Conservation (phyloP, 2,329 filamentous ascomycete species). For the Aspergillus sp. region DNA sequence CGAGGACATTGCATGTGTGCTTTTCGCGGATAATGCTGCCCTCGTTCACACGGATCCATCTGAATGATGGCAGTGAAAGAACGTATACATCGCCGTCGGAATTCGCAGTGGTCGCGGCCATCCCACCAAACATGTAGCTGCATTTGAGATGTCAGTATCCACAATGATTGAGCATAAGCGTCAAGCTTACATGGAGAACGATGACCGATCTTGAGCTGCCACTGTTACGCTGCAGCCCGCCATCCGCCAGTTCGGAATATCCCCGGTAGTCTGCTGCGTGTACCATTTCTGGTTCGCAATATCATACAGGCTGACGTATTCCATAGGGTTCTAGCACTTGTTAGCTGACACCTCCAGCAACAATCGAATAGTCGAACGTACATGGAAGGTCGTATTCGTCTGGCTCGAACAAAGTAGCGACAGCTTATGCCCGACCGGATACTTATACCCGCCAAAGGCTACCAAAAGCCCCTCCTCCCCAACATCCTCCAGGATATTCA, state of each 20-base stretch:
- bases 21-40: slow-evolving; percentile 5
- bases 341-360: background rate
- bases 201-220: slow-evolving; percentile 9
- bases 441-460: slow-evolving; percentile 12
- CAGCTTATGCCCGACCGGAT: slow-evolving; percentile 9
- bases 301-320: slow-evolving; percentile 8
- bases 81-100: slow-evolving; percentile 14
- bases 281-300: slow-evolving; percentile 13
- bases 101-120: background rate
- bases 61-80: slow-evolving; percentile 12
- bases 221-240: slow-evolving; percentile 8
- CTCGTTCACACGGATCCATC: slow-evolving; percentile 11
- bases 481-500: slow-evolving; percentile 10
- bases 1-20: slow-evolving; percentile 2
- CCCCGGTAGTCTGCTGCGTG: slow-evolving; percentile 8
- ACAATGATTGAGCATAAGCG: too few species aligned
- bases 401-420: slow-evolving; percentile 1
- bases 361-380: background rate
- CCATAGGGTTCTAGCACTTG: slow-evolving; percentile 11
- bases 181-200: slow-evolving; percentile 10
- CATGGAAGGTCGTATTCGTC: background rate
- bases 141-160: background rate
- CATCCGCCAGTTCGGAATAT: slow-evolving; percentile 15
- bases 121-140: slow-evolving; percentile 12
- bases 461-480: slow-evolving; percentile 10